Conservation (phyloP, 345 rosid species). For the Melaleuca quinquenervia region DNA sequence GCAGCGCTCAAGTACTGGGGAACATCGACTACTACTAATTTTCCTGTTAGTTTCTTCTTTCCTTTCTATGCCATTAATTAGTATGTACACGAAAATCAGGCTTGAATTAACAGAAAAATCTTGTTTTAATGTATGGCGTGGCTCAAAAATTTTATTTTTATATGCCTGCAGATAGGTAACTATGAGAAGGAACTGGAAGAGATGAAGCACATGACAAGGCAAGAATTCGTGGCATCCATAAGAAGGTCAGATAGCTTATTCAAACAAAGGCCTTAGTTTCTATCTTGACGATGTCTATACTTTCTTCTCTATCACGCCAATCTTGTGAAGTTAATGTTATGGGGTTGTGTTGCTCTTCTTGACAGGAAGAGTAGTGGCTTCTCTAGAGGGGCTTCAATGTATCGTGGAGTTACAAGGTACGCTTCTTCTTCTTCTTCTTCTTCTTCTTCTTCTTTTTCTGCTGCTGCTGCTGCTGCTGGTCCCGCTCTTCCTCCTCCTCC, state of each 20-base stretch:
- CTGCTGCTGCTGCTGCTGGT: background rate
- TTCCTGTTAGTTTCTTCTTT: slow-evolving; percentile 38
- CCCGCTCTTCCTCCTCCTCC: background rate
- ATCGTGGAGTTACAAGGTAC: slow-evolving; percentile 97
- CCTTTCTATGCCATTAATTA: background rate
- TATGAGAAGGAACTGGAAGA: slow-evolving; percentile 97
- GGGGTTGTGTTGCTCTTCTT: background rate
- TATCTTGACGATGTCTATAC: background rate
- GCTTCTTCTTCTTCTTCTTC: background rate
- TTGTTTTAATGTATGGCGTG: background rate
- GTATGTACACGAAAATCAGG: background rate
- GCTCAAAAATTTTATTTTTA: background rate
- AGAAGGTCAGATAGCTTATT: slow-evolving; percentile 41
- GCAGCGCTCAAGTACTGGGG: slow-evolving; percentile 99
- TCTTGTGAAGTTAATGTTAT: background rate
- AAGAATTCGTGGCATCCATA: slow-evolving; percentile 94
- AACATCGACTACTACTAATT: slow-evolving; percentile 89
- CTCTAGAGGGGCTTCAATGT: slow-evolving; percentile 99
- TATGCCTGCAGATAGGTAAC: slow-evolving; percentile 55
- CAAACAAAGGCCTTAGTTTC: background rate
- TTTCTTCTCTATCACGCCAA: background rate
- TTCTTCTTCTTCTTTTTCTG: background rate
- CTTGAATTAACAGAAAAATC: background rate
- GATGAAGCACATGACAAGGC: slow-evolving; percentile 98
- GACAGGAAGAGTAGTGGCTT: slow-evolving; percentile 97